Conservation (phyloP, 2,329 filamentous ascomycete species). For the Blumeria hordei region DNA sequence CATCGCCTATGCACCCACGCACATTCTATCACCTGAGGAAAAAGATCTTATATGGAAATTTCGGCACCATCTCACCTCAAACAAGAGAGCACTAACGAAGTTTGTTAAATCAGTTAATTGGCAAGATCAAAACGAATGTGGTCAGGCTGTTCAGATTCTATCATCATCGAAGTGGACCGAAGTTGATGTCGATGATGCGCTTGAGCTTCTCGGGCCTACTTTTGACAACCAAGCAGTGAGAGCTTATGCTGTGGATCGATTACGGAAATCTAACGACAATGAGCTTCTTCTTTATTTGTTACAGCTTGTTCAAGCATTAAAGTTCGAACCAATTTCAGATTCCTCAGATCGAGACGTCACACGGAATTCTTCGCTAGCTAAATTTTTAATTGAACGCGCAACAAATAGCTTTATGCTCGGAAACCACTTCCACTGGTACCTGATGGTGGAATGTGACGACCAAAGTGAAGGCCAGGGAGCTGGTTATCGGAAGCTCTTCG, state of each 20-base stretch:
- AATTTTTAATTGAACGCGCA: slow-evolving; percentile 71
- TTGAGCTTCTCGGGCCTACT: slow-evolving; percentile 77
- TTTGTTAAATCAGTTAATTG: slow-evolving; percentile 97
- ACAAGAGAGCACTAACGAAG: slow-evolving; percentile 83
- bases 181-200: slow-evolving; percentile 87
- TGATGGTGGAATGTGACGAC: slow-evolving; percentile 87
- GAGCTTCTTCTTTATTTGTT: slow-evolving; percentile 79
- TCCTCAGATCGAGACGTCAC: slow-evolving; percentile 34
- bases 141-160: slow-evolving; percentile 73
- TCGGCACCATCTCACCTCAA: slow-evolving; percentile 73
- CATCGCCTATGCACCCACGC: slow-evolving; percentile 78
- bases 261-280: slow-evolving; percentile 79
- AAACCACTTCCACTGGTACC: slow-evolving; percentile 93
- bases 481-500: slow-evolving; percentile 64
- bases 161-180: slow-evolving; percentile 60
- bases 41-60: slow-evolving; percentile 97
- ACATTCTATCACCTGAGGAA: slow-evolving; percentile 68
- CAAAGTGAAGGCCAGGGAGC: slow-evolving; percentile 45
- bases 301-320: slow-evolving; percentile 85
- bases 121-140: slow-evolving; percentile 62
- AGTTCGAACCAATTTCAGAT: slow-evolving; percentile 59
- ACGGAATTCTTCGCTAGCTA: slow-evolving; percentile 63
- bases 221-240: slow-evolving; percentile 76
- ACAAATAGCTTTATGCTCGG: slow-evolving; percentile 73
- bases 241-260: slow-evolving; percentile 75